Base-by-base conservation (phyloP, 163 green algal species). In the Scenedesmus sp. region DNA sequence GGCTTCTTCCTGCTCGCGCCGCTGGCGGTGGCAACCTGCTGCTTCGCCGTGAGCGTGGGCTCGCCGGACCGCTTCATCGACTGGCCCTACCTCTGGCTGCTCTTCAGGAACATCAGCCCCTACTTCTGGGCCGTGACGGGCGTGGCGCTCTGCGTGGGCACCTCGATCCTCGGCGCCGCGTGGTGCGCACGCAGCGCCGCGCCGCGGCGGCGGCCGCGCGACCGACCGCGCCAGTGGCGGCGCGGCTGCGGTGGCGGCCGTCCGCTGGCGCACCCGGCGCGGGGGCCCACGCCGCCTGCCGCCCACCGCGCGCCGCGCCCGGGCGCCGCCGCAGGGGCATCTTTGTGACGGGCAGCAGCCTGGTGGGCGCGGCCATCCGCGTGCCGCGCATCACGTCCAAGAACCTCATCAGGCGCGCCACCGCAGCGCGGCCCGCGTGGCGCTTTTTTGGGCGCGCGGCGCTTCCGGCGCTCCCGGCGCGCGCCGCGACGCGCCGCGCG, bases 341-440 rank as follows among this genome's bases (percentile, higher is more conserved):
- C 53, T 99, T 99, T 86, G 95, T 98, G 63, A 99, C 97, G 4
- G 97, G 97, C 18, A 95, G 90, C 72, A 98, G 91, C 74, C 83
- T 99, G 67, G 80, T 99, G 3, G 97, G 97, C 56, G 97, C 91
- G 36, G 96, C 95, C 13, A 94, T 99, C 11, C 83, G 95, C 4
- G 94, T 93, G 72, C 97, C 97, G 2, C 83, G 97, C 29, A 99
- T 99, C 82, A 99, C 97, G 2, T 97, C 91, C 57, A 99, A 99
- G 83, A 99, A 99, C 76, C 85, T 99, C 22, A 99, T 99, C 90
- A 98, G 95, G 95, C 97, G 56, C 2, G 22, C 36, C 62, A 70
- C 24, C 20, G 39, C 31, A 65, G 57, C 31, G 45, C n/a, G 31
- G n/a, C n/a, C n/a, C n/a, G n/a, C n/a, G n/a, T n/a, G n/a, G n/a